Evolutionary conservation across 164 flowering plant species (phyloP).

Genomic region (Cinnamomum chago): DNA sequence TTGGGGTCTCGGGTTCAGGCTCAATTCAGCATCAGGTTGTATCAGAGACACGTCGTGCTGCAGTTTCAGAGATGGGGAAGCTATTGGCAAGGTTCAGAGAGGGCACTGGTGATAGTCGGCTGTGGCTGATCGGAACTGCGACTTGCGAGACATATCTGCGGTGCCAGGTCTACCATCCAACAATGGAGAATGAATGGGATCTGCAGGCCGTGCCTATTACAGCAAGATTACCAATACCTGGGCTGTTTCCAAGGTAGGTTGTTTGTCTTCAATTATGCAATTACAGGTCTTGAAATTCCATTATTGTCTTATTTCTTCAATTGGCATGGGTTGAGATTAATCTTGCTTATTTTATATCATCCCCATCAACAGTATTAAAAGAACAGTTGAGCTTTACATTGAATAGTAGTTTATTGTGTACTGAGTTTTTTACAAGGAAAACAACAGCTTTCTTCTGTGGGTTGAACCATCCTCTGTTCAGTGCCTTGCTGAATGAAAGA

Average conservation of each 20-base stretch:
- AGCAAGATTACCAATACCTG: conserved; percentile 52
- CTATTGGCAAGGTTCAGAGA: conserved; percentile 43
- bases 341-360: too few species aligned
- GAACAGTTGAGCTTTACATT: too few species aligned
- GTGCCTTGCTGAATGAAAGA: too few species aligned
- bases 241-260: conserved; percentile 69
- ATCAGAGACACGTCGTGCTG: conserved; percentile 47
- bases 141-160: conserved; percentile 93
- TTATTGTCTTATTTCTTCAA: too few species aligned
- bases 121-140: conserved; percentile 90
- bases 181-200: conserved; percentile 97
- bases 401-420: too few species aligned
- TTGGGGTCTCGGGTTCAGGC: conserved; percentile 25
- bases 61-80: conserved; percentile 70
- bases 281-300: background rate
- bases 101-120: conserved; percentile 23
- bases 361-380: too few species aligned
- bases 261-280: conserved; percentile 1
- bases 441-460: too few species aligned
- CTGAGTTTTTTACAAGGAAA: too few species aligned
- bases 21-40: conserved; percentile 36
- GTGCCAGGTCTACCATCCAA: conserved; percentile 83
- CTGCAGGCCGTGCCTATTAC: conserved; percentile 84
- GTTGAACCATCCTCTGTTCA: too few species aligned
- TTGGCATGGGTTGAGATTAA: too few species aligned